Evolutionary conservation across 257 asterid species (phyloP).

Genomic region (Solanum clarkiae): DNA sequence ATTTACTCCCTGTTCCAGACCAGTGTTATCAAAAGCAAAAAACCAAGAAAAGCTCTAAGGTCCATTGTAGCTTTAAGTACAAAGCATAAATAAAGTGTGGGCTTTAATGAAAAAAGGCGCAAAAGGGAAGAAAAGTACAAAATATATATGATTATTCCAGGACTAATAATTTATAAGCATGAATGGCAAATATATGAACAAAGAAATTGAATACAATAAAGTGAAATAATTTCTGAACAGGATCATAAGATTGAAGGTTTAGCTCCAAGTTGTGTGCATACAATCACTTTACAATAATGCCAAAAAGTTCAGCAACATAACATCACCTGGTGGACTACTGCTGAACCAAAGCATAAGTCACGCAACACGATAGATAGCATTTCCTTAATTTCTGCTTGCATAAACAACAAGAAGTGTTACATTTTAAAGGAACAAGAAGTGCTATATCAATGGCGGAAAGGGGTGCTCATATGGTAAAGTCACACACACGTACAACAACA

Average conservation of each 20-base stretch:
- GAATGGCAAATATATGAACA: no score
- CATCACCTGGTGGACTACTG: conserved; percentile 91
- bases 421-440: not conserved
- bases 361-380: conserved; percentile 66
- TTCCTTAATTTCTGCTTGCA: conserved; percentile 74
- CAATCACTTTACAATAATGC: not conserved
- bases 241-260: not conserved
- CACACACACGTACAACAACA: not conserved
- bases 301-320: not conserved
- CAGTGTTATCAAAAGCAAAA: not conserved
- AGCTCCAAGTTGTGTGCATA: not conserved
- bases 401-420: not conserved
- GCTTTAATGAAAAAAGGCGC: no score
- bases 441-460: not conserved
- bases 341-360: conserved; percentile 70
- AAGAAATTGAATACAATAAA: no score
- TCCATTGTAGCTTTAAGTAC: no score
- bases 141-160: no score
- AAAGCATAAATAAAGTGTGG: no score
- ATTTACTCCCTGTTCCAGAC: not conserved
- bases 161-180: no score
- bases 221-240: not conserved
- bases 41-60: no score
- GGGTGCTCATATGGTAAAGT: not conserved
- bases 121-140: no score